Evolutionary conservation across 305 asterid genomes (phyloP).

Genomic region (Rubia balearica): DNA sequence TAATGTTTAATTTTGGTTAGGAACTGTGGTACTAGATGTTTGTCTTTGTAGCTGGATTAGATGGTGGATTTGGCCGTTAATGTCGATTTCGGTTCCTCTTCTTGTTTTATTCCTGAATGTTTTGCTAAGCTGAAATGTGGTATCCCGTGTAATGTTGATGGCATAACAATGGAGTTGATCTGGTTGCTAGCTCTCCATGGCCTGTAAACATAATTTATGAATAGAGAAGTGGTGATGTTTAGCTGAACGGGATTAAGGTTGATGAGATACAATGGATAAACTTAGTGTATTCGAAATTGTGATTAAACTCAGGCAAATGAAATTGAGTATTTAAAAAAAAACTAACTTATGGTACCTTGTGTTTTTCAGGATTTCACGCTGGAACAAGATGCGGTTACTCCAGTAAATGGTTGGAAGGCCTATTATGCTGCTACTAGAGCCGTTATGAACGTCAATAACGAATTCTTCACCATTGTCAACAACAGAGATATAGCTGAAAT

Average conservation of each 20-base stretch:
- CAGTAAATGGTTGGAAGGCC: constrained; percentile 95
- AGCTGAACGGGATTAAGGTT: too few species aligned
- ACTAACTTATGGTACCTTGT: constrained; percentile 9
- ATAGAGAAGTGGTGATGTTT: background rate
- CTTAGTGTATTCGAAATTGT: background rate
- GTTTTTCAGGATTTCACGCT: constrained; percentile 73
- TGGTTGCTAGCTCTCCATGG: background rate
- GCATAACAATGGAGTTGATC: background rate
- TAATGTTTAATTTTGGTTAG: background rate
- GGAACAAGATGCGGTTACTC: constrained; percentile 73
- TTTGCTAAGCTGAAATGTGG: background rate
- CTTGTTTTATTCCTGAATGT: background rate
- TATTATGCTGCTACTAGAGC: constrained; percentile 95
- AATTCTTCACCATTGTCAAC: constrained; percentile 59
- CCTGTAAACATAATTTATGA: background rate
- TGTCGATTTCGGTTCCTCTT: background rate
- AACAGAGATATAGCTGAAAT: constrained; percentile 71
- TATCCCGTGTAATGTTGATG: background rate
- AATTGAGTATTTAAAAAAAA: constrained; percentile 5
- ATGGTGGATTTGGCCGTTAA: background rate
- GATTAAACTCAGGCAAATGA: background rate
- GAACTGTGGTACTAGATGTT: background rate
- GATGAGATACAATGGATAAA: too few species aligned
- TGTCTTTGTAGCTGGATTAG: background rate
- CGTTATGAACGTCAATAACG: constrained; percentile 54